These are phyloP conservation scores for Fibroporia radiculosa DNA, from an alignment of 768 basidiomycete species.

Conservation along the genomic window DNA sequence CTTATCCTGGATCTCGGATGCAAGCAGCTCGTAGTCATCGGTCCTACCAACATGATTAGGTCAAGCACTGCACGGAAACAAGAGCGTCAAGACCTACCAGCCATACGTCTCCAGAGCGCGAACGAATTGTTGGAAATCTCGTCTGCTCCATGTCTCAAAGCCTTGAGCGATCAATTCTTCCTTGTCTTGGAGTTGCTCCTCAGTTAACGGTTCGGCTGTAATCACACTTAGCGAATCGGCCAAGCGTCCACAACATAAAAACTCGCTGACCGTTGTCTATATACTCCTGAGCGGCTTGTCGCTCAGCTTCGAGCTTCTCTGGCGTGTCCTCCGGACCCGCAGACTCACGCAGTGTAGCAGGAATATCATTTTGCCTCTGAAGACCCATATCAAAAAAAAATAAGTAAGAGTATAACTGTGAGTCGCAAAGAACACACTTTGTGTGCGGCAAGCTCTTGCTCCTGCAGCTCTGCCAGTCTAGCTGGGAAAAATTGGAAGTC, in stretches of 20 bases:
- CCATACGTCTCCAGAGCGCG: slow-evolving; percentile 74
- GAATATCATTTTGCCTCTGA: slow-evolving; percentile 60
- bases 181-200: slow-evolving; percentile 79
- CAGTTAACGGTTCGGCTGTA: slow-evolving; percentile 81
- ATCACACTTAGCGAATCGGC: not conserved
- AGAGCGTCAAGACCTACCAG: slow-evolving; percentile 38
- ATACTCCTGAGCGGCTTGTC: slow-evolving; percentile 68
- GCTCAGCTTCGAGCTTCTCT: slow-evolving; percentile 80
- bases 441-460: slow-evolving; percentile 76
- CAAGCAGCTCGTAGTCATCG: slow-evolving; percentile 59
- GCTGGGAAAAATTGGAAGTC: slow-evolving; percentile 97
- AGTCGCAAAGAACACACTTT: slow-evolving; percentile 38
- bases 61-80: not conserved
- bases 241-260: not conserved
- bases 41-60: slow-evolving; percentile 35
- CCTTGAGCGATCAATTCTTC: slow-evolving; percentile 70
- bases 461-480: slow-evolving; percentile 72
- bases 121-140: slow-evolving; percentile 91
- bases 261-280: slow-evolving; percentile 69
- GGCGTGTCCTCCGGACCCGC: slow-evolving; percentile 67
- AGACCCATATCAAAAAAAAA: not conserved
- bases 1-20: slow-evolving; percentile 82
- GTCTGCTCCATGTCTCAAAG: slow-evolving; percentile 86
- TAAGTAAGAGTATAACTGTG: not conserved
- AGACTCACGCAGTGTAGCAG: slow-evolving; percentile 56